phyloP scores from a whole-genome alignment of 345 rosid genomes.

The Sonneratia alba region DNA sequence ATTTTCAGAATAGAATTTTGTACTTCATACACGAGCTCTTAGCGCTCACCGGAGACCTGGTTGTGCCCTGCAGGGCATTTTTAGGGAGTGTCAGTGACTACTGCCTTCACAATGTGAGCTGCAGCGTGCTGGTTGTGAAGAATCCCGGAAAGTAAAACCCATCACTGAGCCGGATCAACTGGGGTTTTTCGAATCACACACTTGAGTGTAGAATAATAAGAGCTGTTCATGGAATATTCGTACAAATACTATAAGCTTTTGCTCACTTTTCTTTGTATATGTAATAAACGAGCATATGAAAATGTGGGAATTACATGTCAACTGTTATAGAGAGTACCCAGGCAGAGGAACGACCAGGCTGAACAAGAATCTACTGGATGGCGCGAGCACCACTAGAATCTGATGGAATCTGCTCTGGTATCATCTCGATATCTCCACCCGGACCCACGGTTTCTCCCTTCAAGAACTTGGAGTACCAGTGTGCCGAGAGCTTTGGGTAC shows the following conservation, averaged over 20 bases:
- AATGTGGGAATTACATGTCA: not conserved
- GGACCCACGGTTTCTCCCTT: slow-evolving; percentile 9
- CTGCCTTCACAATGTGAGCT: slow-evolving; percentile 84
- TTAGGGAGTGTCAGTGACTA: slow-evolving; percentile 90
- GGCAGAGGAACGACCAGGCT: not conserved
- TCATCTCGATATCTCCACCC: not conserved
- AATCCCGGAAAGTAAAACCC: slow-evolving; percentile 27
- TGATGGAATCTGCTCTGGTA: not conserved
- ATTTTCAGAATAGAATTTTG: not conserved
- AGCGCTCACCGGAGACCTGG: not conserved
- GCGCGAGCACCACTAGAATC: not conserved
- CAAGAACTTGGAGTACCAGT: slow-evolving; percentile 13
- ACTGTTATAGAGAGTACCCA: not conserved
- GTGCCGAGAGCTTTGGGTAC: slow-evolving; percentile 12
- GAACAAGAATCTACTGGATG: not conserved
- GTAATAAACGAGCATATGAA: not conserved
- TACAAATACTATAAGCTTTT: not conserved
- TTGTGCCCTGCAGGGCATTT: slow-evolving; percentile 56
- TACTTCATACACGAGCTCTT: not conserved
- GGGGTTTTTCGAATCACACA: not conserved
- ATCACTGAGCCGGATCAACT: not conserved
- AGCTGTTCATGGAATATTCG: not conserved
- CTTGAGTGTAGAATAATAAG: not conserved
- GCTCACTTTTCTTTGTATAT: not conserved
- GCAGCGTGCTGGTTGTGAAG: slow-evolving; percentile 84